Evolutionary conservation across 305 asterid genomes (phyloP), one percentile per base, ranked within the genome.

Genomic region (Petunia hybrid): DNA sequence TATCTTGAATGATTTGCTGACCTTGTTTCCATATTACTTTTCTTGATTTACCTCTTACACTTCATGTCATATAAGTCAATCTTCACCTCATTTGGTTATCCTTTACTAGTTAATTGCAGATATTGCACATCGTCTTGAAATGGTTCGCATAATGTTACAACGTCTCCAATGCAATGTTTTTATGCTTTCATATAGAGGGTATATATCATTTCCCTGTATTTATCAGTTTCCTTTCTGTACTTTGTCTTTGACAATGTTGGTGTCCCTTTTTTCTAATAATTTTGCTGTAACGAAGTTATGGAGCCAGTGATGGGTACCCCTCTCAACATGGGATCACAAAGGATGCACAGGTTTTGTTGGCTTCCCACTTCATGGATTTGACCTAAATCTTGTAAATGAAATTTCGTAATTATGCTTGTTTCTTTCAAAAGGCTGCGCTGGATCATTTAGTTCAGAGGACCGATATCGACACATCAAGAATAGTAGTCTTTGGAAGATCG

Each of bases 111-210:
- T 79, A 38, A 83, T 67, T 80, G 73, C 87, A 94, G 99, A 97
- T 83, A 97, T 94, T 14, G 99, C 99, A 69, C 99, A 94, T 82
- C 97, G 99, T 81, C 99, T 97, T 87, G 98, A 97, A 86, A 97
- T 97, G 98, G 97, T 94, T 74, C 88, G 91, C 55, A 90, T 90
- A 81, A 93, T 97, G 97, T 71, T 97, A 59, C 98, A 94, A 82
- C 90, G 86, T 71, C 85, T 97, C 84, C 93, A 90, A 7, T 97
- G 99, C 94, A 97, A 97, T 82, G 97, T 97, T 35, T 94, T 97
- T 85, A 94, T 97, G 99, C 98, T 97, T 80, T 97, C 99, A 35
- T 97, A 97, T 85, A 89, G 99, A 88, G 99, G 99, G 99, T 91
- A 85, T 88, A 92, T 64, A 45, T 51, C 63, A 36, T 53, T 73